Evolutionary conservation across 164 flowering plant genomes (phyloP), one percentile per base, ranked within the genome.

Genomic region (Saururus chinensis): DNA sequence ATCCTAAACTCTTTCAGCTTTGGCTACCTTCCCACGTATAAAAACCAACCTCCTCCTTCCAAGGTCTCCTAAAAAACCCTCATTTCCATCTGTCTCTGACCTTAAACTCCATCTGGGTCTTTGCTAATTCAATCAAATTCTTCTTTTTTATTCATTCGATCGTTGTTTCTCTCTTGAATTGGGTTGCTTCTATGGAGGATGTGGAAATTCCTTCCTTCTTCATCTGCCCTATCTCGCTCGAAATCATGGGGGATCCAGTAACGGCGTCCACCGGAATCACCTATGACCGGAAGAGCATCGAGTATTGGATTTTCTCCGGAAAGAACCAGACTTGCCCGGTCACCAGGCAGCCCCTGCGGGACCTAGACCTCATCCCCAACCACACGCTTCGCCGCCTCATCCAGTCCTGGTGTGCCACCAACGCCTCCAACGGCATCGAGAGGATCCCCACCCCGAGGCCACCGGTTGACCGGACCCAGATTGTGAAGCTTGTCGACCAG

Each of bases 211-310:
- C 98, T 25, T 60, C 74, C 0, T 76, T 76, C 62, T 92, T 85
- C 69, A 70, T 82, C 17, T 92, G 98, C 57, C 98, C 98, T 0
- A 88, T 92, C 55, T 88, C 95, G 1, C 68, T 92, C 10, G 76
- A 92, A 48, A 73, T 85, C 26, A 85, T 88, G 95, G 77, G 70
- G 69, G 98, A 92, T 72, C 98, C 98, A 0, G 96, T 92, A 1
- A 84, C 85, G 0, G 61, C 82, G 13, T 61, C 80, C 0, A 83
- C 96, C 2, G 98, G 98, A 19, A 88, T 92, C 0, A 92, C 90
- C 5, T 92, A 85, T 75, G 96, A 92, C 49, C 68, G 98, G 3
- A 76, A 81, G 22, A 77, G 64, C 79, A 88, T 90, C 10, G 92
- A 87, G 68, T 72, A 40, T 63, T 90, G 97, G 97, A 25, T 90